These are phyloP conservation scores for Magnusiomyces suaveolens DNA, from an alignment of 1,139 yeast species.

Conservation along the genomic window DNA sequence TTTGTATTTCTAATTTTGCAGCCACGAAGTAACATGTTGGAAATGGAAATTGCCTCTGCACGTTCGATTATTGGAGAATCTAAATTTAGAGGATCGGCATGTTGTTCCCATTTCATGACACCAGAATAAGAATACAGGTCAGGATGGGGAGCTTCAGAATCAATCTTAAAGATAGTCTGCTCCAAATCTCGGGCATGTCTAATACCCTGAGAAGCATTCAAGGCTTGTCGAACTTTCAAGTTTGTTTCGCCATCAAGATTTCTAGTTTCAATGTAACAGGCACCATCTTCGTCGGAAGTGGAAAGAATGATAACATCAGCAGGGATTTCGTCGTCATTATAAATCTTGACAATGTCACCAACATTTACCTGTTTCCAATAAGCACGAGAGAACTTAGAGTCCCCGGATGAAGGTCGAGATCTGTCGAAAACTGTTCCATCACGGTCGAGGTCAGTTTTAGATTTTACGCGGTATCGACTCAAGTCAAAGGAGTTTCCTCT, in stretches of 20 bases:
- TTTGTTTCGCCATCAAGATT: slow-evolving; percentile 96
- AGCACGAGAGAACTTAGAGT: slow-evolving; percentile 49
- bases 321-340: slow-evolving; percentile 85
- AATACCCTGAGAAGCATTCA: slow-evolving; percentile 56
- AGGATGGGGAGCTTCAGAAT: slow-evolving; percentile 86
- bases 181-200: slow-evolving; percentile 62
- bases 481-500: slow-evolving; percentile 11
- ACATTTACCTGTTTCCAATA: slow-evolving; percentile 84
- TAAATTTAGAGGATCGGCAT: slow-evolving; percentile 15
- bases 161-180: slow-evolving; percentile 65
- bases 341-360: slow-evolving; percentile 79
- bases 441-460: slow-evolving; percentile 6
- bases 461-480: slow-evolving; percentile 7
- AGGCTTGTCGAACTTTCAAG: slow-evolving; percentile 65
- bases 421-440: slow-evolving; percentile 32
- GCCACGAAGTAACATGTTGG: slow-evolving; percentile 79
- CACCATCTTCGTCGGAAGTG: slow-evolving; percentile 81
- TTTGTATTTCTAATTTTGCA: slow-evolving; percentile 75
- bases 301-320: slow-evolving; percentile 79
- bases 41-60: slow-evolving; percentile 58
- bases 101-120: slow-evolving; percentile 46
- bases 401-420: slow-evolving; percentile 23
- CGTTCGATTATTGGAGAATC: slow-evolving; percentile 9
- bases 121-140: slow-evolving; percentile 78
- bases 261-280: slow-evolving; percentile 86